Base-by-base conservation (phyloP, 2,329 filamentous ascomycete species). In the Mycosphaerelloides madeirae region DNA sequence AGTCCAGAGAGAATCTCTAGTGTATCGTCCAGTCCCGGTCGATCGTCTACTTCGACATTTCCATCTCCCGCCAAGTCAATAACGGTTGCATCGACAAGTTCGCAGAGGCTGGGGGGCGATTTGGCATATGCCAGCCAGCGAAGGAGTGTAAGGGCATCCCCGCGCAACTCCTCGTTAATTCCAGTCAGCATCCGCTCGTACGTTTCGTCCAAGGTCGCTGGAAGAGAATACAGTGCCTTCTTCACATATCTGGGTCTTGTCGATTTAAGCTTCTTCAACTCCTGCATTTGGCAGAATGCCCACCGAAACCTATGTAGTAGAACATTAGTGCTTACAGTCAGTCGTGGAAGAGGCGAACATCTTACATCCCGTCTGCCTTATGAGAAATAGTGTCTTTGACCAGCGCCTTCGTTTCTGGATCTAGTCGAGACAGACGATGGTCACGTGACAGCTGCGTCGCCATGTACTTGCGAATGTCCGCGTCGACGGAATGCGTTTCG, bases 311-410 rank as follows among this genome's bases (percentile, higher is more conserved):
- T 61, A n/a, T 16, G 31, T 6, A 32, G 31, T 13, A 32, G 15
- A 16, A 32, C 15, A 13, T 16, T 32, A 32, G 31, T 32, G 13
- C 31, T 32, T 32, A 16, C 31, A 13, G 31, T n/a, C 13, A 6
- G 13, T 16, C 15, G 13, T 32, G 15, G 13, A 16, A 5, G 15
- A 32, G 31, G 5, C 6, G 6, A n/a, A 32, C 13, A 20, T 29
- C 56, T 44, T 44, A 59, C 58, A 60, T 58, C 38, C 57, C 53
- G 38, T 60, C 48, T 18, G 58, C 50, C 38, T 50, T 49, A 13
- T 33, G n/a, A 9, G 41, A 18, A 14, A 62, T 34, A 4, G 52
- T 56, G 1, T 47, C 31, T 38, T 55, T 35, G 8, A 62, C 57
- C 34, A 47, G 19, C 2, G 14, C 35, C 38, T 49, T 48, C 7